Conservation (phyloP, 352 stramenopile species). For the Pythium coloratum region DNA sequence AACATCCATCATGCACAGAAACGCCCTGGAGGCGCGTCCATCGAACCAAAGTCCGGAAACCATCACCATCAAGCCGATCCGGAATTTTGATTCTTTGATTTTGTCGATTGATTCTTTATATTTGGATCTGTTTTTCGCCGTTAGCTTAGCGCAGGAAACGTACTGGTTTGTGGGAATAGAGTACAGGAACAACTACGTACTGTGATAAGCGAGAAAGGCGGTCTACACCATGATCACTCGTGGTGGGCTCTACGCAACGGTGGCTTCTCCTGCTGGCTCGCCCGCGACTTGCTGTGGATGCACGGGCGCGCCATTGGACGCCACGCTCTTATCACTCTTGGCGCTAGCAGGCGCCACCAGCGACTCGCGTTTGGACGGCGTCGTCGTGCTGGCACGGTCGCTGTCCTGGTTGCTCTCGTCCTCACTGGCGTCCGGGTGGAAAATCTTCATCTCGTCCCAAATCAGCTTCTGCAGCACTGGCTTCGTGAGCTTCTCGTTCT, state of each 20-base stretch:
- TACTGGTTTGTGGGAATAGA: constrained; percentile 20
- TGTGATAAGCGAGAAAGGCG: constrained; percentile 9
- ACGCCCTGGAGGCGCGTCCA: constrained; percentile 6
- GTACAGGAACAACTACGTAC: constrained; percentile 15
- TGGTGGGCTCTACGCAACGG: constrained; percentile 16
- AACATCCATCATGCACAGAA: constrained; percentile 9
- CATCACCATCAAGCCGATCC: not conserved
- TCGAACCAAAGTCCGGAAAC: constrained; percentile 7
- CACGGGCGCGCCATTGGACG: constrained; percentile 17
- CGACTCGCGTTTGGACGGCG: constrained; percentile 1
- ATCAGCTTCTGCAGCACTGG: constrained; percentile 81
- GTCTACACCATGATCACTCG: not conserved
- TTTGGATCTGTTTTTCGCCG: not conserved
- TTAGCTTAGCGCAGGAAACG: constrained; percentile 5
- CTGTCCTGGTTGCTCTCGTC: constrained; percentile 27
- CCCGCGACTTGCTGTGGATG: constrained; percentile 30
- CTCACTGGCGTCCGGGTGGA: constrained; percentile 63
- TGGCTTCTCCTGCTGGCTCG: constrained; percentile 22
- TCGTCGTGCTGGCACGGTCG: constrained; percentile 10
- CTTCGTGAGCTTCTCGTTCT: constrained; percentile 87
- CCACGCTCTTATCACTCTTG: constrained; percentile 21
- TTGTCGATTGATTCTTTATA: not conserved
- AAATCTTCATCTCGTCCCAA: constrained; percentile 81
- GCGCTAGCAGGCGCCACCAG: constrained; percentile 13
- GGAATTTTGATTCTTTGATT: not conserved